A percentile compares a stretch with the other conserved stretches of the same genome.
Evolutionary conservation across 2,329 filamentous ascomycete species (phyloP).

Genomic region (Sarocladium kiliense): DNA sequence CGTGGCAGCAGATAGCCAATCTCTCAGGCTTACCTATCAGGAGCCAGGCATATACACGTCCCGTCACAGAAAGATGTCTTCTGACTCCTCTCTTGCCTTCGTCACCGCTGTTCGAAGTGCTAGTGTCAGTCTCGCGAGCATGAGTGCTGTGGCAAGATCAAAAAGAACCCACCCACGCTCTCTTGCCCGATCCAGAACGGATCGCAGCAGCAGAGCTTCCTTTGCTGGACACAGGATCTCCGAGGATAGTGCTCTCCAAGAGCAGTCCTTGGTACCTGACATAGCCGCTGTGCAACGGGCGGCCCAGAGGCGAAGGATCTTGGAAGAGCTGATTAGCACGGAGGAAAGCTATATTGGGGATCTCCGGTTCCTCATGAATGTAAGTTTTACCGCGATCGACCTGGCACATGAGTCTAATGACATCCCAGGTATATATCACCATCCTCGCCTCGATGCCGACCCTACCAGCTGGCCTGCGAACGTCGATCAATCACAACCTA

Average conservation of each 20-base stretch:
- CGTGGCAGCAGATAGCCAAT: no score
- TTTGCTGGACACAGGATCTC: conserved; percentile 55
- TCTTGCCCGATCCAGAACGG: conserved; percentile 50
- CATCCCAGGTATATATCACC: conserved; percentile 62
- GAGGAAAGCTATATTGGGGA: conserved; percentile 89
- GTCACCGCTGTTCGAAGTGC: conserved; percentile 78
- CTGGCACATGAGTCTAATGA: conserved; percentile 15
- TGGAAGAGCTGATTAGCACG: conserved; percentile 81
- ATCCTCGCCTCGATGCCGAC: conserved; percentile 67
- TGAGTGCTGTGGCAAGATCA: conserved; percentile 62
- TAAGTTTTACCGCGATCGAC: conserved; percentile 32
- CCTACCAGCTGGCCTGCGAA: conserved; percentile 57
- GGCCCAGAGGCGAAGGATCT: conserved; percentile 68
- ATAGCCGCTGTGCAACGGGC: conserved; percentile 66
- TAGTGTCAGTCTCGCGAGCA: conserved; percentile 69
- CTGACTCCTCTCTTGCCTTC: conserved; percentile 71
- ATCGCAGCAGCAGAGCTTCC: conserved; percentile 58
- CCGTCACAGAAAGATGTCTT: conserved; percentile 42
- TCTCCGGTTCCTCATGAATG: conserved; percentile 80
- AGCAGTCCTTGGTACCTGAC: conserved; percentile 52
- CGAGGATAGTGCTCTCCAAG: conserved; percentile 59
- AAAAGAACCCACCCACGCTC: conserved; percentile 47
- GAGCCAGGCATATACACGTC: background rate
- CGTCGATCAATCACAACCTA: conserved; percentile 73
- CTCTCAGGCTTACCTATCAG: background rate